Base-by-base conservation (phyloP, 139 green algal genomes). In the Chlamydomonas incerta region DNA sequence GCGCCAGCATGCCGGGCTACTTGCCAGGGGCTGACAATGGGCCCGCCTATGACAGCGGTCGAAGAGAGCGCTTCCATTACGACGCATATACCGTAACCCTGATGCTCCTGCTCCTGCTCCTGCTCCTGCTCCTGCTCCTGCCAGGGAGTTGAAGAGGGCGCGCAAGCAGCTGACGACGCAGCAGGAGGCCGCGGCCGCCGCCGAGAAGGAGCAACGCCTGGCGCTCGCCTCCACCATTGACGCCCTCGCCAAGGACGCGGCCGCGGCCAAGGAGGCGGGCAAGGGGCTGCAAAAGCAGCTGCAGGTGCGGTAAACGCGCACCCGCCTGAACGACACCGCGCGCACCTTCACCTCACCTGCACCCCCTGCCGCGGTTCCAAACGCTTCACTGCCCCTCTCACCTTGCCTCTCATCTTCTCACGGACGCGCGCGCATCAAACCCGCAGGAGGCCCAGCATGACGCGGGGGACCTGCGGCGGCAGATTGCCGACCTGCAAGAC, bases 261-360 rank as follows among this genome's bases (percentile, higher is more conserved):
- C 65, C 33, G 80, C 24, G 50, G 68, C 68, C 24, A 26, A 28
- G 33, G 80, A 86, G 47, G 68, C 34, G 20, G 24, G 4, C 18
- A 33, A 35, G 24, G 33, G 0, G 52, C 5, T 35, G 68, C 68
- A 79, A 55, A 70, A 71, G 68, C 68, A 86, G 80, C 68, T 85
- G 66, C 65, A 67, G 79, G 79, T 85, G 75, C 29, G 79, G 18
- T n/a, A n/a, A n/a, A n/a, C n/a, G n/a, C n/a, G n/a, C n/a, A n/a
- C n/a, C n/a, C n/a, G n/a, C n/a, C n/a, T n/a, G n/a, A n/a, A n/a
- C n/a, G n/a, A 6, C 15, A 31, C n/a, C 5, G 10, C 29, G 71
- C 6, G 71, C 62, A 35, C 62, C 8, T 6, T 23, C 9, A 28
- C 28, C 26, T 28, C 35, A 3, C 62, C 11, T 57, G 50, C 10